phyloP scores from a whole-genome alignment of 169 alveolate genomes.

The Eimeria falciformis region DNA sequence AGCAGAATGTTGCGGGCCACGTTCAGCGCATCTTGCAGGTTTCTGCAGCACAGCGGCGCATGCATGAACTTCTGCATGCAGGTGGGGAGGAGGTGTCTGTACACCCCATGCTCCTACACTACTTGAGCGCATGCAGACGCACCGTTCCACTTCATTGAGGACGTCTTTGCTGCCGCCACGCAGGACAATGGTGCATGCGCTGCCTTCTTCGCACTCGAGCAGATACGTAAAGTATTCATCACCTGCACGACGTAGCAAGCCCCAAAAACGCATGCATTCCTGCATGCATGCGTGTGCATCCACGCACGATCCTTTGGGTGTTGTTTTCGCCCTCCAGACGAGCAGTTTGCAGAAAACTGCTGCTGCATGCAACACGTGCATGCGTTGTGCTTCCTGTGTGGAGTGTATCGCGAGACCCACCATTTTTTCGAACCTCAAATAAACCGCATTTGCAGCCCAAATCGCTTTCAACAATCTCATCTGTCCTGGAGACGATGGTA shows the following conservation, averaged over 20 bases:
- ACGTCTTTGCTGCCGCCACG: slow-evolving; percentile 99
- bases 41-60: slow-evolving; percentile 82
- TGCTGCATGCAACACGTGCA: too few relatives aligned
- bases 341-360: too few relatives aligned
- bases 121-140: neutral
- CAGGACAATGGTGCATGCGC: slow-evolving; percentile 98
- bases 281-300: neutral
- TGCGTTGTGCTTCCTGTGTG: too few relatives aligned
- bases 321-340: too few relatives aligned
- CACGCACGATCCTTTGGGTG: neutral
- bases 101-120: too few relatives aligned
- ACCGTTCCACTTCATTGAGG: slow-evolving; percentile 96
- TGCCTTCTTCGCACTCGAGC: slow-evolving; percentile 94
- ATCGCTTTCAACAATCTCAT: slow-evolving; percentile 94
- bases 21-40: slow-evolving; percentile 97
- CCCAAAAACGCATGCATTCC: neutral
- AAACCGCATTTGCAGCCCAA: slow-evolving; percentile 96
- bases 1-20: slow-evolving; percentile 97
- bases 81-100: too few relatives aligned
- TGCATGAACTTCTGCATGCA: too few relatives aligned
- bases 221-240: slow-evolving; percentile 92
- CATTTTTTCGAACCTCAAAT: slow-evolving; percentile 90
- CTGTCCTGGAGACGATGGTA: slow-evolving; percentile 98
- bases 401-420: neutral
- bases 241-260: slow-evolving; percentile 77